Percentiles rank a stretch among this genome's conserved stretches.
Evolutionary conservation across 75 land plant species (phyloP).

Genomic region (Adiantum capillusveneris): DNA sequence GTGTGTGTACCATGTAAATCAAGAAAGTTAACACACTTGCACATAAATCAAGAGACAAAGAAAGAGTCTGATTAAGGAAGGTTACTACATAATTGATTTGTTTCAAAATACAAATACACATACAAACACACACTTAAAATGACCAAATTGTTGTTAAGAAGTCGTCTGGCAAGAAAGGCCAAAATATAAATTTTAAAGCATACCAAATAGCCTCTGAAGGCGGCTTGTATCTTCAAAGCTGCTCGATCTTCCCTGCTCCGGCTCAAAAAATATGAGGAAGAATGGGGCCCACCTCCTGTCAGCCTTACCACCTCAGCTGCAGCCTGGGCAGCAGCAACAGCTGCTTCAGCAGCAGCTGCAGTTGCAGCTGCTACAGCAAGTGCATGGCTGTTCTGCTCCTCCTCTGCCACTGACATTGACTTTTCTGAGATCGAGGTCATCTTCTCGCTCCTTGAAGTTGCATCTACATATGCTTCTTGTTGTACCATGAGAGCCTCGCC

Average conservation of each 20-base stretch:
- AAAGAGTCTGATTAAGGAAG: too few species aligned
- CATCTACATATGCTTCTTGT: background rate
- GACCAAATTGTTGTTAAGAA: too few species aligned
- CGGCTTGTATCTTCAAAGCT: conserved; percentile 38
- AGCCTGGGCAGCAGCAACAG: conserved; percentile 76
- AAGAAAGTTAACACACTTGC: too few species aligned
- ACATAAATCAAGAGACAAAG: too few species aligned
- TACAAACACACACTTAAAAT: too few species aligned
- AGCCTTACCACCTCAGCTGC: conserved; percentile 66
- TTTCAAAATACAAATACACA: too few species aligned
- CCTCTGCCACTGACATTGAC: conserved; percentile 32
- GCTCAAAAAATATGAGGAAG: conserved; percentile 1
- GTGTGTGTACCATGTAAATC: too few species aligned
- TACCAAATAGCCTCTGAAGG: conserved; percentile 43
- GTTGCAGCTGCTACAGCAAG: conserved; percentile 62
- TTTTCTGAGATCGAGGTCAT: conserved; percentile 7
- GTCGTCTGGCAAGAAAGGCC: too few species aligned
- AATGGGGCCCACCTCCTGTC: conserved; percentile 15
- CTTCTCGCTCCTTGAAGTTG: background rate
- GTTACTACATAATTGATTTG: too few species aligned
- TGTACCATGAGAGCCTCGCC: background rate
- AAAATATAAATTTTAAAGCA: conserved; percentile 1
- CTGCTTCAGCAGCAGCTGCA: conserved; percentile 77
- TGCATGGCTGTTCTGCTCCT: conserved; percentile 60
- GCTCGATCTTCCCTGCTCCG: conserved; percentile 21